Evolutionary conservation across 805 yeast species (phyloP), one percentile per base, ranked within the genome.

Genomic region (Saturnispora mendoncae): DNA sequence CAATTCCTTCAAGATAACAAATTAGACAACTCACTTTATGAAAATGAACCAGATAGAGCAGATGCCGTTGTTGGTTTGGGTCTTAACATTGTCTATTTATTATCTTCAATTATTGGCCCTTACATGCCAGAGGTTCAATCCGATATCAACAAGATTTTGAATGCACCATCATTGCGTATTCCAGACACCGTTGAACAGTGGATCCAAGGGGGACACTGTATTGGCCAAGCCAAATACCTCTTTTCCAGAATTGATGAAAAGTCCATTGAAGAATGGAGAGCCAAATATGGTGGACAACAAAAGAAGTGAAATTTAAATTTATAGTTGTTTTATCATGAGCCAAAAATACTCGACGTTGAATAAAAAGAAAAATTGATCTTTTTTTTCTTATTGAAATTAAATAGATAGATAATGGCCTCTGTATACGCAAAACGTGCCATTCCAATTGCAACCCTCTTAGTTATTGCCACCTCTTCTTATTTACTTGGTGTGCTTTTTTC

Each of bases 41-140:
- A 77, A 42, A 76, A 85, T 55, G 60, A 65, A 37, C 94, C 96
- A 33, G 84, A 73, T 26, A 78, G 76, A 55, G 76, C 95, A 12
- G 96, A 87, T 56, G 95, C 95, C 3, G 95, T 90, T 39, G 84
- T 92, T 42, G 95, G 84, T 49, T 82, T 85, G 40, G 97, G 94
- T 45, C 69, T 92, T 61, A 92, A 90, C 66, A 69, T 90, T 58
- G 77, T 90, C 38, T 88, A 87, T 65, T 65, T 86, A 49, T 78
- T 92, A n/a, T 76, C 90, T 33, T 78, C 96, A 0, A 64, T 92
- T 39, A 71, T 87, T 42, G 68, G 74, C 36, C 98, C 99, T 51
- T 92, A 72, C 66, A 85, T 92, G 78, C 99, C 99, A 33, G 87
- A 75, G 49, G 82, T 88, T 28, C 62, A 85, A 7, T 63, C 64